Evolutionary conservation across 2,329 filamentous ascomycete genomes (phyloP).

Genomic region (Pseudocercospora eumusae): DNA sequence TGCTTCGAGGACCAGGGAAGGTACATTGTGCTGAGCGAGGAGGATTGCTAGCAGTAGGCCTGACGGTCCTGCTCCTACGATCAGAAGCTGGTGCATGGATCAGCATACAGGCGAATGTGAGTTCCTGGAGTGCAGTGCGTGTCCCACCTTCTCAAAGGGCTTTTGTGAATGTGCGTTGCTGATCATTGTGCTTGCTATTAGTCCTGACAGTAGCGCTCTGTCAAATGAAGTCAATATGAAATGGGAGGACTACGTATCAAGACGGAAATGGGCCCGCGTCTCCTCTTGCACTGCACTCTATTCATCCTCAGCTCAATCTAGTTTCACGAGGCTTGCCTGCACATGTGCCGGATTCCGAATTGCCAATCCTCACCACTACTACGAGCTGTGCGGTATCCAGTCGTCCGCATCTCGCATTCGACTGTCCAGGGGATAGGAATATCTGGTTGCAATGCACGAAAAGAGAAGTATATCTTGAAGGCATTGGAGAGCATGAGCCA

Average conservation of each 20-base stretch:
- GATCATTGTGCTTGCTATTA: not conserved
- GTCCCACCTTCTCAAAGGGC: not conserved
- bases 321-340: not conserved
- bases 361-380: not conserved
- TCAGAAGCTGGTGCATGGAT: conserved; percentile 29
- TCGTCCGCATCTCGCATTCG: not conserved
- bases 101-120: not conserved
- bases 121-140: not conserved
- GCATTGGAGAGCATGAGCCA: too few relatives aligned
- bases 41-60: conserved; percentile 35
- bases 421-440: not conserved
- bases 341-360: not conserved
- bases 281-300: not conserved
- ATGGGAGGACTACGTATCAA: not conserved
- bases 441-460: not conserved
- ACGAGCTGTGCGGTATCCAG: not conserved
- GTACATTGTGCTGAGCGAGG: conserved; percentile 30
- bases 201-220: not conserved
- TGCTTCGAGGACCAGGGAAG: conserved; percentile 32
- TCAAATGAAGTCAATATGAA: not conserved
- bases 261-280: not conserved
- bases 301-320: not conserved
- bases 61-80: conserved; percentile 38
- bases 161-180: not conserved
- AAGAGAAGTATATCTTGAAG: too few relatives aligned